Conservation (phyloP, 768 basidiomycete species). For the Termitomyces sp. region DNA sequence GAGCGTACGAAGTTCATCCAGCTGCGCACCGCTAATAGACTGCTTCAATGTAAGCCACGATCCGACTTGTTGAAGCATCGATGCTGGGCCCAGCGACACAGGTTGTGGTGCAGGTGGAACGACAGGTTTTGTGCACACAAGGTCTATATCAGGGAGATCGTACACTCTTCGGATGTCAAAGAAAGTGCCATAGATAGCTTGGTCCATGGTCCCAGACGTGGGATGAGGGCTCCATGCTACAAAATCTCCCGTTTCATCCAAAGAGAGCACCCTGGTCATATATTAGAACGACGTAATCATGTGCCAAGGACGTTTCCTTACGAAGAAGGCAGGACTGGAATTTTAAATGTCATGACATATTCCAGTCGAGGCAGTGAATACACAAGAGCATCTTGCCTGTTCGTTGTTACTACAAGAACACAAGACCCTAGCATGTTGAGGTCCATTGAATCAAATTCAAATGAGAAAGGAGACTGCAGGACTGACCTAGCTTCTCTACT, state of each 20-base stretch:
- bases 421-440: conserved; percentile 32
- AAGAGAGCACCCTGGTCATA: conserved; percentile 9
- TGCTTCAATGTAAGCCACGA: conserved; percentile 52
- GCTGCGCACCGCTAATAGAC: conserved; percentile 50
- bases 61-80: conserved; percentile 34
- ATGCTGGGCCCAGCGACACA: conserved; percentile 52
- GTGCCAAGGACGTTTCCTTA: conserved; percentile 14
- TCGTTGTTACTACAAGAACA: conserved; percentile 54
- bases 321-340: conserved; percentile 29
- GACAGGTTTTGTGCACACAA: conserved; percentile 33
- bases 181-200: conserved; percentile 49
- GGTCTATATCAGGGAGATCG: conserved; percentile 46
- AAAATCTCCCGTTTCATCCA: conserved; percentile 44
- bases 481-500: conserved; percentile 58
- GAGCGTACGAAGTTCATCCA: conserved; percentile 54
- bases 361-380: conserved; percentile 67
- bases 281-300: not conserved
- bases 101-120: conserved; percentile 60
- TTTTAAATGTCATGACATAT: conserved; percentile 40
- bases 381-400: conserved; percentile 39
- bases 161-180: conserved; percentile 53
- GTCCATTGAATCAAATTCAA: not conserved
- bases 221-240: conserved; percentile 36
- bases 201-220: conserved; percentile 27
- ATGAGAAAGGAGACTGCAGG: not conserved